Conservation (phyloP, 345 rosid genomes). For the Theobroma cacao region DNA sequence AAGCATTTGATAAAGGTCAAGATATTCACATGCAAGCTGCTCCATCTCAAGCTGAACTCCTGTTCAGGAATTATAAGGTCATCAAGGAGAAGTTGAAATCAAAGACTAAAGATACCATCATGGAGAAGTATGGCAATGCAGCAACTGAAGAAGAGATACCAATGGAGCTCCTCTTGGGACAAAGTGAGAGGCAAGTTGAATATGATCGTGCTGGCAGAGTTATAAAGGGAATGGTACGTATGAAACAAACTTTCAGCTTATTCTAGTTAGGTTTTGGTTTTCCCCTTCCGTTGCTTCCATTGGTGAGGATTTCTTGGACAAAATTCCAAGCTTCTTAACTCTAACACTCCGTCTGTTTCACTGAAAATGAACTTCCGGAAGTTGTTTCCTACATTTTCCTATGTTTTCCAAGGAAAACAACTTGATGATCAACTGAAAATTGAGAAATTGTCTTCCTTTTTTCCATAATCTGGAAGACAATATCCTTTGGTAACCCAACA, state of each 20-base stretch:
- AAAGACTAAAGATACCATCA: constrained; percentile 46
- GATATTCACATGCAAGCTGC: constrained; percentile 76
- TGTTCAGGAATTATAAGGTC: constrained; percentile 42
- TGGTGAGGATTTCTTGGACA: neutral
- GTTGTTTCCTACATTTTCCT: too few species aligned
- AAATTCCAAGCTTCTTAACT: too few species aligned
- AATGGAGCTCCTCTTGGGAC: constrained; percentile 60
- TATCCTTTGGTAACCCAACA: too few species aligned
- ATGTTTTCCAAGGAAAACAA: too few species aligned
- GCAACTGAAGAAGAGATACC: constrained; percentile 63
- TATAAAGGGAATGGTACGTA: constrained; percentile 59
- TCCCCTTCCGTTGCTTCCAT: neutral
- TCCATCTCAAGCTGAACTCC: constrained; percentile 73
- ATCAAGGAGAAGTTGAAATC: constrained; percentile 55
- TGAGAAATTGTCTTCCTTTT: too few species aligned
- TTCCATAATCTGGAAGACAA: too few species aligned
- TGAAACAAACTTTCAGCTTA: neutral
- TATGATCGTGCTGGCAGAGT: constrained; percentile 66
- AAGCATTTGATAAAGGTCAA: constrained; percentile 61
- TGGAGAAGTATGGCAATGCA: constrained; percentile 66
- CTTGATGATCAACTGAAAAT: too few species aligned
- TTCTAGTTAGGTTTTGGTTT: neutral
- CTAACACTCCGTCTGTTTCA: too few species aligned
- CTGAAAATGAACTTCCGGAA: too few species aligned
- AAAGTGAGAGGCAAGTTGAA: constrained; percentile 69